Conservation (phyloP, 805 yeast species). For the Blastobotrys americana region DNA sequence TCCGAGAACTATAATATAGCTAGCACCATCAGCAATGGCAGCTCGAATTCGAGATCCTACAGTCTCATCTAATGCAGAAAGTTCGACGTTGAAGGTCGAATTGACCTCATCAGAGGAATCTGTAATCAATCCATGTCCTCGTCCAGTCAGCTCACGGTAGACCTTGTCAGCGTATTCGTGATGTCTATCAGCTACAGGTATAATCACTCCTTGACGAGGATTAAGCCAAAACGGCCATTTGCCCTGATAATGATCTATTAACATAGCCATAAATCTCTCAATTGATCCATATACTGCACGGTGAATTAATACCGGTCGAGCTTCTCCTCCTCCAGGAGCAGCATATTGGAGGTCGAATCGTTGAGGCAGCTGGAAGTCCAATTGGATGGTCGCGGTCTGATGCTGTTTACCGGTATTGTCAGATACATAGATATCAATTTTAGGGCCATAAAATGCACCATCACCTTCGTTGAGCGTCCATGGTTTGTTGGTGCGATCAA, state of each 20-base stretch:
- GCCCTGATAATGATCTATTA: slow-evolving; percentile 85
- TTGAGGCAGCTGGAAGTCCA: slow-evolving; percentile 90
- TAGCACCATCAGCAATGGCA: slow-evolving; percentile 66
- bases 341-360: slow-evolving; percentile 65
- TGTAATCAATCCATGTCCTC: slow-evolving; percentile 24
- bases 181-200: slow-evolving; percentile 70
- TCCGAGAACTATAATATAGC: slow-evolving; percentile 78
- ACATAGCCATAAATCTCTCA: slow-evolving; percentile 84
- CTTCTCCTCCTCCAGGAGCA: slow-evolving; percentile 36
- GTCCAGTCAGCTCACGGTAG: slow-evolving; percentile 35
- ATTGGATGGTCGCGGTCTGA: slow-evolving; percentile 92
- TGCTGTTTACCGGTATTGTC: slow-evolving; percentile 78
- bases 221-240: slow-evolving; percentile 98
- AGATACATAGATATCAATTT: slow-evolving; percentile 75
- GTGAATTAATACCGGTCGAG: slow-evolving; percentile 89
- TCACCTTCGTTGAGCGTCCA: slow-evolving; percentile 87
- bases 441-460: slow-evolving; percentile 72
- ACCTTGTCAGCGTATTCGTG: slow-evolving; percentile 46
- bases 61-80: slow-evolving; percentile 69
- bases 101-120: background rate
- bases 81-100: slow-evolving; percentile 60
- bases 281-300: slow-evolving; percentile 93
- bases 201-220: slow-evolving; percentile 79
- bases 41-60: slow-evolving; percentile 76
- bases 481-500: slow-evolving; percentile 44